Evolutionary conservation across 257 asterid species (phyloP).

Genomic region (Orobanche coerulescens): DNA sequence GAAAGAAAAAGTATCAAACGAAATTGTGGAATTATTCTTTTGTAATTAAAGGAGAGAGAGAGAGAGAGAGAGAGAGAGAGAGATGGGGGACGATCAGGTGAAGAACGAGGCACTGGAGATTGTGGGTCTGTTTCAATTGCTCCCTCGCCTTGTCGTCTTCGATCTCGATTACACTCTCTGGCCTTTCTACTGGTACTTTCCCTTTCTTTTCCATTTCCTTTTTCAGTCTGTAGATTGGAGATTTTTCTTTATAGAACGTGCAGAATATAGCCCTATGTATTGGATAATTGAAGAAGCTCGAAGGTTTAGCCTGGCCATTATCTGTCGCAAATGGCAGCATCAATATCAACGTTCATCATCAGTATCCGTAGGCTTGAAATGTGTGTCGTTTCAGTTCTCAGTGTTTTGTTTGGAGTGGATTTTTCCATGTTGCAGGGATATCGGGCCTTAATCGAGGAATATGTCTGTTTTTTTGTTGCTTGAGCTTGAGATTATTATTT

Average conservation of each 20-base stretch:
- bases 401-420: no score
- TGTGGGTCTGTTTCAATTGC: conserved; percentile 52
- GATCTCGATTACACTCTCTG: conserved; percentile 67
- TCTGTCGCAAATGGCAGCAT: not conserved
- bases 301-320: not conserved
- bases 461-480: conserved; percentile 4
- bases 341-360: not conserved
- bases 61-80: conserved; percentile 8
- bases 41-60: not conserved
- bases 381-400: no score
- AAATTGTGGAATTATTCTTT: not conserved
- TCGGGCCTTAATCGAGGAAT: not conserved
- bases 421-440: not conserved
- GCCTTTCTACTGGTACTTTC: conserved; percentile 55
- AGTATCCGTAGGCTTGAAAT: no score
- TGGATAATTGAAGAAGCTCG: not conserved
- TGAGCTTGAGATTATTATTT: not conserved
- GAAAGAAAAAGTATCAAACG: no score
- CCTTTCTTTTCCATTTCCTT: not conserved
- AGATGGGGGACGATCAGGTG: conserved; percentile 80
- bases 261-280: not conserved
- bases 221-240: not conserved
- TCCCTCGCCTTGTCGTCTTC: conserved; percentile 91
- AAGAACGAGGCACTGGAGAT: conserved; percentile 87
- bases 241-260: not conserved